A percentile compares a stretch with the other conserved stretches of the same genome.
Conservation (phyloP, 192 early-diverging fungal genomes). For the Coemansia sp. region DNA sequence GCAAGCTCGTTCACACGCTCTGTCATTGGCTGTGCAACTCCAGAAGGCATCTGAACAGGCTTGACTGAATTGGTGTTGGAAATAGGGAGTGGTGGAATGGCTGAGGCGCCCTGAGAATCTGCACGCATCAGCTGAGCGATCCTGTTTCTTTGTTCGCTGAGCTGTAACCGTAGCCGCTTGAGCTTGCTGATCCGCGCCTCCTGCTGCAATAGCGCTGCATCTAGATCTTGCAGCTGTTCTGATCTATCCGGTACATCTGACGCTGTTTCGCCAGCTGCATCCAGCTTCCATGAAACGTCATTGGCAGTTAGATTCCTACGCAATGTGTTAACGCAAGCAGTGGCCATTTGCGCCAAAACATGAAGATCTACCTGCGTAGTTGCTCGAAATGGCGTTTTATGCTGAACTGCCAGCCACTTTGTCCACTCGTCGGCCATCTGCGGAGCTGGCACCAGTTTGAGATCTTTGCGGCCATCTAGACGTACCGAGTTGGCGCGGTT, state of each 20-base stretch:
- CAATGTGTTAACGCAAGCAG: conserved; percentile 23
- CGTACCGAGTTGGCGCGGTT: conserved; percentile 25
- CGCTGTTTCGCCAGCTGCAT: not conserved
- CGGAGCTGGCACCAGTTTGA: conserved; percentile 40
- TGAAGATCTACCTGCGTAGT: conserved; percentile 28
- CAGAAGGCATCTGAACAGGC: not conserved
- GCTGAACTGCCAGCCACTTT: conserved; percentile 27
- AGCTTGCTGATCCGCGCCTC: conserved; percentile 22
- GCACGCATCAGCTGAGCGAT: not conserved
- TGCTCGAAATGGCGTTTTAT: conserved; percentile 29
- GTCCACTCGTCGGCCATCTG: conserved; percentile 37
- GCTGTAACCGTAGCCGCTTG: conserved; percentile 24
- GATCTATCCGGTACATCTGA: conserved; percentile 4
- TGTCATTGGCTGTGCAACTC: not conserved
- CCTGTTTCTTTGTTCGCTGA: conserved; percentile 21
- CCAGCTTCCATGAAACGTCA: not conserved
- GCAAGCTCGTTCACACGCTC: conserved; percentile 25
- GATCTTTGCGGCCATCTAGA: conserved; percentile 24
- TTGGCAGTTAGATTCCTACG: conserved; percentile 6
- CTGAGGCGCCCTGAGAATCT: not conserved
- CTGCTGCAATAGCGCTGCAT: conserved; percentile 12
- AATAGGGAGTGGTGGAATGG: too few species aligned
- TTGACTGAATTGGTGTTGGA: too few species aligned
- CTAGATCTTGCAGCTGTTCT: conserved; percentile 6
- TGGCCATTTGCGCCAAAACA: conserved; percentile 35